Evolutionary conservation across 1,284 basidiomycete species (phyloP).

Genomic region (Heterobasidion irregulare): DNA sequence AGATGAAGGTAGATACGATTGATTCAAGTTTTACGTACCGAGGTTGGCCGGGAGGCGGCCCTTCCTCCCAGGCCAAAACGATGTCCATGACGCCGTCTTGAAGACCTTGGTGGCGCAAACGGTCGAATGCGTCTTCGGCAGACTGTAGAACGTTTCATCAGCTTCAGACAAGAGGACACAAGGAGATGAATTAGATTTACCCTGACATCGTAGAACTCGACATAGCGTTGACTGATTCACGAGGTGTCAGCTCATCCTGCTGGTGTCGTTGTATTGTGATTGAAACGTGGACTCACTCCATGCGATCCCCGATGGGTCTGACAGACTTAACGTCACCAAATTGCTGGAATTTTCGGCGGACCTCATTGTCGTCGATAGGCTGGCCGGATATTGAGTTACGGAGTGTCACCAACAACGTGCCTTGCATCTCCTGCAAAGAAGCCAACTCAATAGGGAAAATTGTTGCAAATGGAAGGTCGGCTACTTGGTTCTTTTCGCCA

Average conservation of each 20-base stretch:
- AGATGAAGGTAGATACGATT: neutral
- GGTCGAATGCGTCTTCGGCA: conserved; percentile 73
- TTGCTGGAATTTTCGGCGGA: conserved; percentile 75
- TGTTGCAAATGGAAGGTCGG: conserved; percentile 2
- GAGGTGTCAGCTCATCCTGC: neutral
- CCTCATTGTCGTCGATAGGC: conserved; percentile 74
- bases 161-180: neutral
- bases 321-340: conserved; percentile 89
- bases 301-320: conserved; percentile 52
- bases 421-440: conserved; percentile 55
- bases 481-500: conserved; percentile 84
- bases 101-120: conserved; percentile 67
- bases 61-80: conserved; percentile 78
- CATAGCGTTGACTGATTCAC: conserved; percentile 60
- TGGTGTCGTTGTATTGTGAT: neutral
- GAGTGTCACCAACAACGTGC: conserved; percentile 75
- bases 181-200: conserved; percentile 25
- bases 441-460: neutral
- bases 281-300: conserved; percentile 45
- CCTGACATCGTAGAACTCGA: conserved; percentile 86
- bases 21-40: conserved; percentile 18
- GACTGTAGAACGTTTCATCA: conserved; percentile 32
- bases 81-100: conserved; percentile 87
- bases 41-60: conserved; percentile 20
- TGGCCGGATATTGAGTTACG: conserved; percentile 60